Percentiles rank a stretch among this genome's conserved stretches.
These are phyloP conservation scores for Vitis cinerea DNA, from an alignment of 164 flowering plant genomes.

Conservation along the genomic window DNA sequence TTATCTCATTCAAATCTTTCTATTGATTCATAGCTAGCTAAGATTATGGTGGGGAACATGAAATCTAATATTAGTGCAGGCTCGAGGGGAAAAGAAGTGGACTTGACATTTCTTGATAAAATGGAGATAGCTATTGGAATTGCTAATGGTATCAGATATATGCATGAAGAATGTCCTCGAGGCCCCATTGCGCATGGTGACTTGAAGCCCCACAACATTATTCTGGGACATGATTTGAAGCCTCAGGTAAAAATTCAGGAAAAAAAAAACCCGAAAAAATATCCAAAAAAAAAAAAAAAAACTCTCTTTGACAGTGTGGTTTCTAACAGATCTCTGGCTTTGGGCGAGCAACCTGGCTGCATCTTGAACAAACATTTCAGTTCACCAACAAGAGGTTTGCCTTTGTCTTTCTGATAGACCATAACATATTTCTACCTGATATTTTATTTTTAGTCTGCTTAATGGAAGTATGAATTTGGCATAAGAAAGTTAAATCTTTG, in stretches of 20 bases:
- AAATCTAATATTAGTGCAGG: conserved; percentile 10
- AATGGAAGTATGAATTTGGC: neutral
- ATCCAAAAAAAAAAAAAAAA: too few species aligned
- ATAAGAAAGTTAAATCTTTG: neutral
- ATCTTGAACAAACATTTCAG: conserved; percentile 14
- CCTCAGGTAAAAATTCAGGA: conserved; percentile 30
- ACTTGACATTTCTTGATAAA: conserved; percentile 25
- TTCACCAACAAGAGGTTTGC: conserved; percentile 18
- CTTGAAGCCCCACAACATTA: conserved; percentile 24
- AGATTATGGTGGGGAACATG: neutral
- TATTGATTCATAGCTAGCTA: neutral
- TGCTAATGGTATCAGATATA: conserved; percentile 32
- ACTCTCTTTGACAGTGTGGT: neutral
- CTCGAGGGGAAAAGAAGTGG: conserved; percentile 1
- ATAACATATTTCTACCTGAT: too few species aligned
- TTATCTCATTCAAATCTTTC: neutral
- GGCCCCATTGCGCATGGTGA: conserved; percentile 40
- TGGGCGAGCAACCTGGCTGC: conserved; percentile 38
- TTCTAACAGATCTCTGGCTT: conserved; percentile 37
- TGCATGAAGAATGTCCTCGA: conserved; percentile 47
- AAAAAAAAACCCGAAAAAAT: neutral
- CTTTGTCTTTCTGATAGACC: neutral
- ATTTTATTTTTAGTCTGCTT: neutral
- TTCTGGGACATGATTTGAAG: conserved; percentile 19
- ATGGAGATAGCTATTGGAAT: conserved; percentile 35